Evolutionary conservation across 257 asterid species (phyloP), one percentile per base, ranked within the genome.

Genomic region (Sherardia arvensis): DNA sequence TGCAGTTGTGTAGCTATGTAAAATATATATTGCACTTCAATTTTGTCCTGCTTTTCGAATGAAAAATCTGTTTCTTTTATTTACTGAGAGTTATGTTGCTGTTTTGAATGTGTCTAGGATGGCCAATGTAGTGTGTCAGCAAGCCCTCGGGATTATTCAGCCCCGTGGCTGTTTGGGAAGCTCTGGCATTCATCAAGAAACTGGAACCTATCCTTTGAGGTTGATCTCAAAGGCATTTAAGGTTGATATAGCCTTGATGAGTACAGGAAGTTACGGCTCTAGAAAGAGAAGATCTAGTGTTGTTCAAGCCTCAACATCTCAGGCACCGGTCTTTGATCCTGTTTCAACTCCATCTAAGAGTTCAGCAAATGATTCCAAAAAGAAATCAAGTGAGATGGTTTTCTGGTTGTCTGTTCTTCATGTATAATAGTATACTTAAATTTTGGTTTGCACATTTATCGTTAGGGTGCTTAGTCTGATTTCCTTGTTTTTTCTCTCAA

Each of bases 91-190:
- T 29, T 64, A 9, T 27, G 4, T 26, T 34, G 18, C 22, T 40
- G 28, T 67, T 56, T 29, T 25, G 47, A 29, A 25, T 64, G 21
- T 27, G 40, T 69, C 38, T 77, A 88, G 91, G 76, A 92, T 92
- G 98, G 87, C 95, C 23, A 75, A 84, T 12, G 62, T 76, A 4
- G 73, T 83, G 29, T 79, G 75, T 75, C 81, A 87, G 75, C 96
- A 82, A 74, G 78, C 86, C 38, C 29, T 83, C 45, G 83, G 79
- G 59, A 59, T 84, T 64, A 82, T 85, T 73, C 87, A 78, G 29
- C 74, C 90, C 57, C 73, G 63, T 47, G 74, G 80, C 38, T 75
- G 47, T 70, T 67, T 76, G 54, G 67, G 72, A 65, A 67, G 64
- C 71, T 73, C 81, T 33, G 73, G 77, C 66, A 69, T 71, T 62